These are phyloP conservation scores for Cunninghamia lanceolata DNA, from an alignment of 75 land plant genomes.

Conservation along the genomic window DNA sequence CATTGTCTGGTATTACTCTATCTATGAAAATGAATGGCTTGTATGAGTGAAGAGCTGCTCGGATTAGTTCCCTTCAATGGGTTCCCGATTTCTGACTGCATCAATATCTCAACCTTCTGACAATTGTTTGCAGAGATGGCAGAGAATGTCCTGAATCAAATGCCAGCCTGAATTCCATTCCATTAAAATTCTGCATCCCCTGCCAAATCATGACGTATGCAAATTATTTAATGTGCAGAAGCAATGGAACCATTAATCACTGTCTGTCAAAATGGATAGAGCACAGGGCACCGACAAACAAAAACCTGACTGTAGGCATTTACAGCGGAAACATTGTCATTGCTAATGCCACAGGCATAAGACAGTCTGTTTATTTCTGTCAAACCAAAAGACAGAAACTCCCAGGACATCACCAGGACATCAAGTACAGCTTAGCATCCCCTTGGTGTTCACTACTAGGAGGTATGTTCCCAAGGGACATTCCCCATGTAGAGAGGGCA, in stretches of 20 bases:
- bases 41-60: too few relatives aligned
- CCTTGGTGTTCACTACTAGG: too few relatives aligned
- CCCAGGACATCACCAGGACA: conserved; percentile 12
- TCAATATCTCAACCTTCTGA: background rate
- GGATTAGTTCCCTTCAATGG: too few relatives aligned
- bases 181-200: background rate
- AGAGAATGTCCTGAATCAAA: background rate
- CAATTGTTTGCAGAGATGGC: background rate
- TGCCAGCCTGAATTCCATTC: background rate
- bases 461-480: too few relatives aligned
- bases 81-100: too few relatives aligned
- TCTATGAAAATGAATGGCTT: too few relatives aligned
- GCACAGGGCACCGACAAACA: conserved; percentile 17
- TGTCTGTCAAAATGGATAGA: conserved; percentile 27
- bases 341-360: conserved; percentile 31
- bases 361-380: conserved; percentile 60
- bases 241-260: conserved; percentile 70
- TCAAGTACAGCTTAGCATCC: too few relatives aligned
- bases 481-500: too few relatives aligned
- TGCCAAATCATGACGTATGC: background rate
- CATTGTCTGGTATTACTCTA: too few relatives aligned
- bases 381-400: conserved; percentile 3
- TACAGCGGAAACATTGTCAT: conserved; percentile 48
- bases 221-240: background rate
- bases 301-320: conserved; percentile 41